These are phyloP conservation scores for Neltuma alba DNA, from an alignment of 306 rosid genomes.

Conservation along the genomic window DNA sequence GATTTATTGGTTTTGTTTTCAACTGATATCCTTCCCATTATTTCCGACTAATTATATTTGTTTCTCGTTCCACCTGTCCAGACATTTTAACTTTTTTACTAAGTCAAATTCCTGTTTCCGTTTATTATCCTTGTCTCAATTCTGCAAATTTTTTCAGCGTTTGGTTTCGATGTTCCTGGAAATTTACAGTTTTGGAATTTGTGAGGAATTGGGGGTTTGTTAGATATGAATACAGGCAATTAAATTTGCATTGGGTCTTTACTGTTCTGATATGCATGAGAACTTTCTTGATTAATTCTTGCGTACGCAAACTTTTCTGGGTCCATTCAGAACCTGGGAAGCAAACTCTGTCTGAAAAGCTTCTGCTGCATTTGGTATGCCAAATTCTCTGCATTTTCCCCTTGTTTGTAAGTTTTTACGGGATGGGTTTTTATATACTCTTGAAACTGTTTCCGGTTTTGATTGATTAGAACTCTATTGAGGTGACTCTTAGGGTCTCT, in stretches of 20 bases:
- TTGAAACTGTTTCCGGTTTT: conserved; percentile 39
- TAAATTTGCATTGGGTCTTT: conserved; percentile 41
- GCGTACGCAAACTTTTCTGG: conserved; percentile 39
- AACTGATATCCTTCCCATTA: conserved; percentile 36
- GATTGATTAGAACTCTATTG: conserved; percentile 32
- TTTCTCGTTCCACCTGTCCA: conserved; percentile 40
- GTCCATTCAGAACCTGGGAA: conserved; percentile 39
- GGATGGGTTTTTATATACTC: conserved; percentile 37
- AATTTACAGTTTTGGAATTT: conserved; percentile 37
- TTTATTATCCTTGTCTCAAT: not conserved
- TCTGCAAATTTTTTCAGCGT: conserved; percentile 28
- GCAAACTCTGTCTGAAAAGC: conserved; percentile 36
- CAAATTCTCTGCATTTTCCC: conserved; percentile 34
- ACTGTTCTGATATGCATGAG: conserved; percentile 33
- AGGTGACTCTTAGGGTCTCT: conserved; percentile 32
- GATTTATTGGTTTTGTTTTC: not conserved
- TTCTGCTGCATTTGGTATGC: conserved; percentile 46
- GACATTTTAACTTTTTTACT: conserved; percentile 39
- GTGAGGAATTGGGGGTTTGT: conserved; percentile 37
- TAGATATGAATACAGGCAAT: conserved; percentile 43
- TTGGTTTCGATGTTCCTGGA: conserved; percentile 41
- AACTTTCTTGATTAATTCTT: conserved; percentile 40
- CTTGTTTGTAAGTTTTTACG: conserved; percentile 15
- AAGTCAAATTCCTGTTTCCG: conserved; percentile 50
- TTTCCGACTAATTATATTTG: conserved; percentile 30